Evolutionary conservation across 2,329 filamentous ascomycete genomes (phyloP).

Genomic region (Byssochlamys sp.): DNA sequence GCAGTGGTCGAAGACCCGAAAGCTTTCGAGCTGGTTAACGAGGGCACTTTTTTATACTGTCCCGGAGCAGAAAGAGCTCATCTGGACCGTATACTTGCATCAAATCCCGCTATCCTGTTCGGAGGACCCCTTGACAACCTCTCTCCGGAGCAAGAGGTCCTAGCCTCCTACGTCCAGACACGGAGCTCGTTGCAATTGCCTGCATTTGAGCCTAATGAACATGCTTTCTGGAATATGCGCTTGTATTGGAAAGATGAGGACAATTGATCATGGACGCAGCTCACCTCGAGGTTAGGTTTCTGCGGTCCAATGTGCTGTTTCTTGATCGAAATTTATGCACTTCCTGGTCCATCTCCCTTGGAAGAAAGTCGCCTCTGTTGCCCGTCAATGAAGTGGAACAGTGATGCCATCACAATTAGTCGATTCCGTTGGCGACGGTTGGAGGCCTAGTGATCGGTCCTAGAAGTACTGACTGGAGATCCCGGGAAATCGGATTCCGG

Average conservation of each 20-base stretch:
- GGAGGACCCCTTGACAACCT: conserved; percentile 38
- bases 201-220: conserved; percentile 21
- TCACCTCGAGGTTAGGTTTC: no score
- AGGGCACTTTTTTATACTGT: conserved; percentile 49
- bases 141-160: conserved; percentile 13
- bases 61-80: conserved; percentile 47
- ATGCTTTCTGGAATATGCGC: conserved; percentile 30
- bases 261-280: conserved; percentile 1
- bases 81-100: conserved; percentile 43
- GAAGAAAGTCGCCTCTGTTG: no score
- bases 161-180: conserved; percentile 12
- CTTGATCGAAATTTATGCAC: no score
- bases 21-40: conserved; percentile 44
- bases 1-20: conserved; percentile 38
- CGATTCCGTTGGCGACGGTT: no score
- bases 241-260: conserved; percentile 19
- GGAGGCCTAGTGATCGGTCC: no score
- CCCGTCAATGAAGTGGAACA: no score
- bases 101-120: conserved; percentile 46
- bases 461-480: no score
- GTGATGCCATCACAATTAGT: no score
- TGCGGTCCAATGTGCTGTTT: no score
- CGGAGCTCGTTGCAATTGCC: conserved; percentile 18
- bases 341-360: no score
- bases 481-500: no score